Conservation (phyloP, 805 yeast genomes). For the Starmera dryadoides region DNA sequence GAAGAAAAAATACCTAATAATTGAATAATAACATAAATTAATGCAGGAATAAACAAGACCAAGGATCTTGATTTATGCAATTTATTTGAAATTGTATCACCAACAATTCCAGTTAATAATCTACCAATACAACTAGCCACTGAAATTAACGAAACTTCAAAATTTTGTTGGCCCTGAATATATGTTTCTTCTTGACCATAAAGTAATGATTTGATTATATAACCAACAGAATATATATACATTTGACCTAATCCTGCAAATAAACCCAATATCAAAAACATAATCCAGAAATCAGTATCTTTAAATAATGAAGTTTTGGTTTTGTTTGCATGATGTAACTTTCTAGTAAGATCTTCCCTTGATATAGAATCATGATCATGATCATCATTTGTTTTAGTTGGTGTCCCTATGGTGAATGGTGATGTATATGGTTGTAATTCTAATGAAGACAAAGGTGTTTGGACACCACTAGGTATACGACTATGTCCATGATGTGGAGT, state of each 20-base stretch:
- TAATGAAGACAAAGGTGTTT: conserved; percentile 1
- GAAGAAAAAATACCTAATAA: conserved; percentile 31
- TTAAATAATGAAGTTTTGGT: conserved; percentile 15
- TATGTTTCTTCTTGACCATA: conserved; percentile 13
- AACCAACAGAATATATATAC: conserved; percentile 71
- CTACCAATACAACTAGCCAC: conserved; percentile 63
- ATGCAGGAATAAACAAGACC: conserved; percentile 46
- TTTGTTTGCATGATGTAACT: background rate
- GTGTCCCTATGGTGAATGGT: conserved; percentile 2
- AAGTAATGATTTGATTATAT: conserved; percentile 47
- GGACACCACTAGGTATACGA: background rate
- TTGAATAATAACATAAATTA: conserved; percentile 44
- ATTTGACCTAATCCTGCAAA: conserved; percentile 65
- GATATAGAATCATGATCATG: no score
- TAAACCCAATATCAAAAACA: conserved; percentile 43
- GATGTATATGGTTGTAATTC: conserved; percentile 9
- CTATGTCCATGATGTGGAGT: background rate
- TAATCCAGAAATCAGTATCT: conserved; percentile 38
- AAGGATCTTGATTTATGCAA: conserved; percentile 41
- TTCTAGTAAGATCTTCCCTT: background rate
- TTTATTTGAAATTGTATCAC: conserved; percentile 49
- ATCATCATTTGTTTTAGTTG: background rate
- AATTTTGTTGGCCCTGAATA: conserved; percentile 52
- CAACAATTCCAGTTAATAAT: conserved; percentile 51
- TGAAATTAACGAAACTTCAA: conserved; percentile 69